Base-by-base conservation (phyloP, 163 green algal genomes). In the Chloromonas sp. region DNA sequence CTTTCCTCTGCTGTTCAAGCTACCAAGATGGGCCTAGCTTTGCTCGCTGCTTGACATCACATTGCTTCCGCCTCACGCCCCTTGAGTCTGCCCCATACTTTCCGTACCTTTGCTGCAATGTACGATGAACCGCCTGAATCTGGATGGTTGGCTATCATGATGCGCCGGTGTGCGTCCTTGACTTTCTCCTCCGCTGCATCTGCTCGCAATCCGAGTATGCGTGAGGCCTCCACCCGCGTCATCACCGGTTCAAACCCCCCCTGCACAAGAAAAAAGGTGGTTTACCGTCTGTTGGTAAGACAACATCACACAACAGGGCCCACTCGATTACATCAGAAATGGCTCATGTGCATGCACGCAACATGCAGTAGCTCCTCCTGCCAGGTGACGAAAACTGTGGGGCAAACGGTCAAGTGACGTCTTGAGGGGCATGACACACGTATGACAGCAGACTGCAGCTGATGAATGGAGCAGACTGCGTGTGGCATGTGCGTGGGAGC, bases 71-170 rank as follows among this genome's bases (percentile, higher is more conserved):
- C 15, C 78, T 82, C 3, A 5, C 60, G 61, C 1, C 79, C 60
- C 57, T 11, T 74, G 79, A 79, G 5, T 36, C 66, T 74, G 66
- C 66, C 66, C 66, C 66, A 5, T 74, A 11, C 66, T 74, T 5
- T 2, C 61, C 61, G 15, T 57, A 81, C 82, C 82, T 81, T 81
- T 1, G 82, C 71, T 3, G 82, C 82, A 3, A 81, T 71, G 59
- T 71, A 80, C 2, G 82, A 70, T 11, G 58, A 61, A 66, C 61
- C 62, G 88, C 91, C 92, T 81, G 88, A 87, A 84, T 99, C 97
- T 3, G 97, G 97, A 84, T 99, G 97, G 88, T 99, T 99, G 70
- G 97, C 97, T 77, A 98, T 96, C 96, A 99, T 99, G 84, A 99
- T 97, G 57, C 90, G 89, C 2, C 95, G 82, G 91, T 99, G 97